Base-by-base conservation (phyloP, 805 yeast genomes). In the Metschnikowia drakensbergensis region DNA sequence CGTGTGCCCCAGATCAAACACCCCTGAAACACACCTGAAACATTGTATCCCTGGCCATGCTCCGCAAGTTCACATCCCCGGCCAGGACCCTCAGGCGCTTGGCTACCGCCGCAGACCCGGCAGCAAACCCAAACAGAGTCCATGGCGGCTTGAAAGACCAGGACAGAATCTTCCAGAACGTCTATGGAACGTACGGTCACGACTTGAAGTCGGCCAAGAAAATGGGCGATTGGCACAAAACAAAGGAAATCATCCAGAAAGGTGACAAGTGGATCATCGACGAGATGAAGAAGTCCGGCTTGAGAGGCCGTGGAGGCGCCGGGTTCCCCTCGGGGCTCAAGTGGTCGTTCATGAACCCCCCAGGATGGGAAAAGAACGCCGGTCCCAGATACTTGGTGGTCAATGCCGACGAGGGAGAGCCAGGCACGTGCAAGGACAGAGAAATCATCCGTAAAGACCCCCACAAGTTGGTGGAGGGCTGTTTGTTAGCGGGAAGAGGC, bases 301-400 rank as follows among this genome's bases (percentile, higher is more conserved):
- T 88, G 55, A 81, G 96, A 65, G 96, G 96, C 50, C 82, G 96
- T 69, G 96, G 96, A 51, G 96, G 96, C 62, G 96, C 96, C 40
- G 96, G 96, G 13, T 88, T 88, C 77, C 96, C 96, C 47, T 81
- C 90, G 25, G 96, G 96, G 30, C 78, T 88, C 62, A 88, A 88
- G 69, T 88, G 95, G 95, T 86, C 94, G 25, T 88, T 88, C 65
- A 88, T 88, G 96, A 88, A 88, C 71, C 96, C 96, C 40, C 96
- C 96, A 47, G 94, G 94, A 50, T 88, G 96, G 96, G 95, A 88
- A 53, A 88, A 88, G 64, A 88, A 88, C 69, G 71, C 71, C 11
- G 96, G 96, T n/a, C 94, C 96, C 52, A 80, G 96, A 62, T 87
- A 87, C 65, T 77, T 88, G 58, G 95, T 88, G 42, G 89, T 88